Conservation (phyloP, 2,329 filamentous ascomycete species). For the Cryphonectria parasitica region DNA sequence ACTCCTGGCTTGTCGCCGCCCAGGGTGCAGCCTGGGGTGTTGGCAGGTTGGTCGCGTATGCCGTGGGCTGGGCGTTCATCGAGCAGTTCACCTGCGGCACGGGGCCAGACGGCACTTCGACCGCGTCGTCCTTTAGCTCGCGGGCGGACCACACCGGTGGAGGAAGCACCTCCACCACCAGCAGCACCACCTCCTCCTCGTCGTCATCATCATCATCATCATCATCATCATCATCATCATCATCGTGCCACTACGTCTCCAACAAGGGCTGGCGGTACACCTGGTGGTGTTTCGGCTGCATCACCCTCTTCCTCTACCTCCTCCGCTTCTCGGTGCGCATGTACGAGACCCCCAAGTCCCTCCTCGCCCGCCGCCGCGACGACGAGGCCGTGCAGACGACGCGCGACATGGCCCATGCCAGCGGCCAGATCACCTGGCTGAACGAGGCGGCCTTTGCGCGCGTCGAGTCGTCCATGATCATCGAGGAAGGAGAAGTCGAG, state of each 20-base stretch:
- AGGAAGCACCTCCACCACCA: not conserved
- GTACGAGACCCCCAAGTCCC: constrained; percentile 19
- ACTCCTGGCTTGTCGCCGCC: constrained; percentile 13
- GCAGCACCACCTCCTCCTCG: not conserved
- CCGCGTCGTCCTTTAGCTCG: not conserved
- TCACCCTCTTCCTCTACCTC: constrained; percentile 21
- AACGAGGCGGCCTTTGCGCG: constrained; percentile 18
- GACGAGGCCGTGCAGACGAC: constrained; percentile 16
- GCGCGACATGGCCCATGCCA: constrained; percentile 12
- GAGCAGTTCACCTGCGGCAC: constrained; percentile 16
- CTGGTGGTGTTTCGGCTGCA: constrained; percentile 22
- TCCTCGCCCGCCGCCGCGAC: constrained; percentile 16
- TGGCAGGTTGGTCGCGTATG: constrained; percentile 9
- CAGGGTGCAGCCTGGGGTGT: constrained; percentile 10
- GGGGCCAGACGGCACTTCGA: constrained; percentile 11
- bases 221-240: not conserved
- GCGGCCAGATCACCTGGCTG: constrained; percentile 14
- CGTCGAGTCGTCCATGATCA: constrained; percentile 17
- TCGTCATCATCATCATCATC: too few relatives aligned
- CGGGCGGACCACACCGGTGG: not conserved
- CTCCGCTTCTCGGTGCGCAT: constrained; percentile 14
- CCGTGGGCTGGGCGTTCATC: constrained; percentile 17
- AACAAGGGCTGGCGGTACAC: constrained; percentile 21
- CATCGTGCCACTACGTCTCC: constrained; percentile 16
- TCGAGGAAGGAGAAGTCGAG: not conserved